Evolutionary conservation across 495 filamentous ascomycete species (phyloP).

Genomic region (Podospora australis): DNA sequence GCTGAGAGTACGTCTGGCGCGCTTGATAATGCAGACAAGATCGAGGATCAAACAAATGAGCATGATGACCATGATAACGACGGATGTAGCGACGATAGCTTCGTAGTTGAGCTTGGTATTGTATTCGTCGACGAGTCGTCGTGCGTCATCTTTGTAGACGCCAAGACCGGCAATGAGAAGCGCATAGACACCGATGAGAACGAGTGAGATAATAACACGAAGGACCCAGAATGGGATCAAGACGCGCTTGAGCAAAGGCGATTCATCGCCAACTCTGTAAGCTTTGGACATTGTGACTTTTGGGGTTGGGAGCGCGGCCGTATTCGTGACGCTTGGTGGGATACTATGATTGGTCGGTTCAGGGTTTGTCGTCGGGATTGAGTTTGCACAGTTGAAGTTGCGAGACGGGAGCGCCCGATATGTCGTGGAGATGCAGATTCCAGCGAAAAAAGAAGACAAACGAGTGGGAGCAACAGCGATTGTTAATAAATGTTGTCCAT

Average conservation of each 20-base stretch:
- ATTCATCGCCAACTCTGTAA: constrained; percentile 24
- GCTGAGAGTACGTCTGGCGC: constrained; percentile 20
- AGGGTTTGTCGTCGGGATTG: no score
- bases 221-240: constrained; percentile 91
- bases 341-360: no score
- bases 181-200: constrained; percentile 19
- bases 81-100: constrained; percentile 9
- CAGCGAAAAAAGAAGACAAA: no score
- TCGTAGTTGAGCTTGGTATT: constrained; percentile 7
- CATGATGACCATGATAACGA: constrained; percentile 19
- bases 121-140: constrained; percentile 9
- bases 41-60: constrained; percentile 22
- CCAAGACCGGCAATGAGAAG: constrained; percentile 15
- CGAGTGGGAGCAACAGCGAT: not conserved
- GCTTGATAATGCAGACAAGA: constrained; percentile 30
- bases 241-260: constrained; percentile 43
- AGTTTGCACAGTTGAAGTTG: no score
- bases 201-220: constrained; percentile 45
- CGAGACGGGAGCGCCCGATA: no score
- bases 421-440: no score
- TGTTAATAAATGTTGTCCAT: constrained; percentile 1
- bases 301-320: not conserved
- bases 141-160: constrained; percentile 10
- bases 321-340: no score
- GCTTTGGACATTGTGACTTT: constrained; percentile 13